Conservation (phyloP, 208 protist species). For the Trypanosoma caninum region DNA sequence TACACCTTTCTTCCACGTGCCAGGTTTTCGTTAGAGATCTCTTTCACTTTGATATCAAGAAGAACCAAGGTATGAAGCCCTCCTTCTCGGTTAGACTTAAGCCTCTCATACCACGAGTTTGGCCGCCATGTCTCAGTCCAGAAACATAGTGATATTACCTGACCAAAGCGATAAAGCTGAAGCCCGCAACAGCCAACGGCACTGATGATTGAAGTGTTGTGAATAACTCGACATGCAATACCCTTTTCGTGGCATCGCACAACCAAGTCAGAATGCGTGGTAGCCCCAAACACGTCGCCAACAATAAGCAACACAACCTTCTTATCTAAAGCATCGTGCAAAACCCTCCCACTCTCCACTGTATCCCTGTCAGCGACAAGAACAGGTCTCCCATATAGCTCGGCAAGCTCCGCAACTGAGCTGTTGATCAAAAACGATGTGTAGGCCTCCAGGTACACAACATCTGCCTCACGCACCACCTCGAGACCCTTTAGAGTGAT, state of each 20-base stretch:
- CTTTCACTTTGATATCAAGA: constrained; percentile 99
- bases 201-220: constrained; percentile 99
- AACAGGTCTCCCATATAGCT: constrained; percentile 89
- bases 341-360: constrained; percentile 93
- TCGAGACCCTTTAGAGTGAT: constrained; percentile 98
- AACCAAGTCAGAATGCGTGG: constrained; percentile 98
- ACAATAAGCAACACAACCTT: constrained; percentile 98
- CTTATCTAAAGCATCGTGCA: constrained; percentile 81
- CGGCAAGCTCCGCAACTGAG: constrained; percentile 71
- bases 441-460: constrained; percentile 98
- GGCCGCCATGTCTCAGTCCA: constrained; percentile 97
- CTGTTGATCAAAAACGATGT: constrained; percentile 96
- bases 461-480: constrained; percentile 87
- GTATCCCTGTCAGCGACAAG: constrained; percentile 95
- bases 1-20: constrained; percentile 94
- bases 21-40: constrained; percentile 96
- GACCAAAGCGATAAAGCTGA: constrained; percentile 99
- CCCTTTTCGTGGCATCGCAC: constrained; percentile 89
- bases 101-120: constrained; percentile 96
- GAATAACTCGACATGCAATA: constrained; percentile 91
- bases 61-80: constrained; percentile 98
- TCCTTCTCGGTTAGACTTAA: constrained; percentile 83
- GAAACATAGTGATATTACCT: constrained; percentile 96
- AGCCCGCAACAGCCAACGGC: constrained; percentile 97
- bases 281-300: constrained; percentile 99